These are phyloP conservation scores for Selenicereus undatus DNA, from an alignment of 148 eudicot species.

Conservation along the genomic window DNA sequence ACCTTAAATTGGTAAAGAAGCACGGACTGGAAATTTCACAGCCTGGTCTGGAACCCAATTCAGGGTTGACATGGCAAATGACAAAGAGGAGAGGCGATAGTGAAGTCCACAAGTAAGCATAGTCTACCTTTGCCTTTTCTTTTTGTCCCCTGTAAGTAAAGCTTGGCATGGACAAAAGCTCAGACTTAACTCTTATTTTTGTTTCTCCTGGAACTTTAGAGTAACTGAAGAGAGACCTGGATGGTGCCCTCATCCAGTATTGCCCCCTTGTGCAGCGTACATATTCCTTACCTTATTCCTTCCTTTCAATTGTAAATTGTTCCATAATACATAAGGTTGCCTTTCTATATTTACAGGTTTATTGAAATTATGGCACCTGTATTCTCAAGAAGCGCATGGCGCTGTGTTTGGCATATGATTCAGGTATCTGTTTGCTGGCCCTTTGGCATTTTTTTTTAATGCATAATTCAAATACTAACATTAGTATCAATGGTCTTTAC, in stretches of 20 bases:
- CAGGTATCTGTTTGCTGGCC: conserved; percentile 45
- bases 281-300: conserved; percentile 18
- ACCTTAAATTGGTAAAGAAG: conserved; percentile 56
- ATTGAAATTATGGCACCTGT: conserved; percentile 98
- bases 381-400: conserved; percentile 85
- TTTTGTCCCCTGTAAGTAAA: not conserved
- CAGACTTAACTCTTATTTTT: not conserved
- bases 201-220: conserved; percentile 30
- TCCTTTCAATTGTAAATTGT: not conserved
- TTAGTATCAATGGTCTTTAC: not conserved
- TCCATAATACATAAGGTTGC: not conserved
- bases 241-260: conserved; percentile 70
- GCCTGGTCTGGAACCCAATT: conserved; percentile 68
- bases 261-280: conserved; percentile 98
- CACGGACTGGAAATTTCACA: conserved; percentile 85
- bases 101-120: conserved; percentile 85
- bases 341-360: conserved; percentile 44
- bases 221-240: conserved; percentile 71
- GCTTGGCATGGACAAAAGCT: conserved; percentile 1
- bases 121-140: not conserved
- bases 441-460: not conserved
- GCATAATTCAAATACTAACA: not conserved
- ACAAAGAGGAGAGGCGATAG: conserved; percentile 55
- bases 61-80: conserved; percentile 85
- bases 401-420: conserved; percentile 95